phyloP scores from a whole-genome alignment of 192 early-diverging fungal species.

The Coemansia sp. region DNA sequence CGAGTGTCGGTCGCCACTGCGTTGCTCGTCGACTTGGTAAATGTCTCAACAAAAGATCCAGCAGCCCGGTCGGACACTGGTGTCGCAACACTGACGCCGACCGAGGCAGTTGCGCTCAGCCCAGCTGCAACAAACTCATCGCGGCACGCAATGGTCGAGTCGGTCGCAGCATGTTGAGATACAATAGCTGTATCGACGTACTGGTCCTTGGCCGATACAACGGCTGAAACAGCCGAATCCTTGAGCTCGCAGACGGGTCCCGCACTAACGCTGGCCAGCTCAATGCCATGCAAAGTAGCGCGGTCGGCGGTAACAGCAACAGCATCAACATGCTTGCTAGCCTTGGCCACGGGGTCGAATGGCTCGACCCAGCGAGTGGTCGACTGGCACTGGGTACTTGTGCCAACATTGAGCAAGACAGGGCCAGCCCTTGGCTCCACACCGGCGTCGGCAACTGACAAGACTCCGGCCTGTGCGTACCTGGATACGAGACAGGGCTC shows the following conservation, averaged over 20 bases:
- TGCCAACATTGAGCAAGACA: constrained; percentile 12
- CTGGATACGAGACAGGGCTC: constrained; percentile 24
- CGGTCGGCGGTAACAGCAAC: constrained; percentile 7
- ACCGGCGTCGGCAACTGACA: constrained; percentile 19
- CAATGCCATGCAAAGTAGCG: constrained; percentile 21
- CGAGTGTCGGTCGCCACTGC: background rate
- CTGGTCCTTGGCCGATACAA: background rate
- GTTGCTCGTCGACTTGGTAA: constrained; percentile 22
- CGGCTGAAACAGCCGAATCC: constrained; percentile 17
- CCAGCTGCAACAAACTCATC: constrained; percentile 11
- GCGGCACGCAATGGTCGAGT: background rate
- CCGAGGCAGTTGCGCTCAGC: background rate
- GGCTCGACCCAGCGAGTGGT: constrained; percentile 41
- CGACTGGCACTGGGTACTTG: constrained; percentile 19
- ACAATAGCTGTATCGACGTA: constrained; percentile 7
- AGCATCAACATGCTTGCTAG: constrained; percentile 8
- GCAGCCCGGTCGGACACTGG: constrained; percentile 10
- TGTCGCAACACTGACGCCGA: constrained; percentile 11
- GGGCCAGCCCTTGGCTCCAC: constrained; percentile 28
- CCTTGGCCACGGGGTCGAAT: constrained; percentile 36
- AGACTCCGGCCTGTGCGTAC: constrained; percentile 19
- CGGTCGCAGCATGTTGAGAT: background rate
- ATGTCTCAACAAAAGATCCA: background rate
- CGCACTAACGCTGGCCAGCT: constrained; percentile 15
- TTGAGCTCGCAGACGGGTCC: constrained; percentile 13